Evolutionary conservation across 257 asterid species (phyloP).

Genomic region (Fraxinus quadrangulata): DNA sequence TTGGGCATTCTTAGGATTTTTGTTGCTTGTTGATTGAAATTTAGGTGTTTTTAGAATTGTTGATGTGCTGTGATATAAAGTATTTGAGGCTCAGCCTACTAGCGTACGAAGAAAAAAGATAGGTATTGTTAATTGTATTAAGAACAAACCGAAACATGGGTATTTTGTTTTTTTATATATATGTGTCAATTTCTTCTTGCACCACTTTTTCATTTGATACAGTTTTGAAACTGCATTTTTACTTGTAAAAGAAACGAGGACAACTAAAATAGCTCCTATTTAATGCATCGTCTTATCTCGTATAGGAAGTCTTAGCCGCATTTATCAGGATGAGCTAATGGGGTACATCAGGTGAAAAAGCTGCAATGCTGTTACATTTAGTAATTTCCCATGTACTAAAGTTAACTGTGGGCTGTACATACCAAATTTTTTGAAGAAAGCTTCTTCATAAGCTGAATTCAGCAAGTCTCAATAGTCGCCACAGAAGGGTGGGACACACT

Average conservation of each 20-base stretch:
- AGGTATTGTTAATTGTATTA: not conserved
- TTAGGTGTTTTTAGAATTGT: not conserved
- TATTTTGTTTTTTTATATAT: not conserved
- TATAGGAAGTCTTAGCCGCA: slow-evolving; percentile 11
- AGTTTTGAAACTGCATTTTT: not conserved
- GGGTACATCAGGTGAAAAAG: not conserved
- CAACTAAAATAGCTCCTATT: slow-evolving; percentile 1
- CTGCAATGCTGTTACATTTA: not conserved
- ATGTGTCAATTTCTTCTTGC: too few relatives aligned
- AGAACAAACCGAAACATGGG: not conserved
- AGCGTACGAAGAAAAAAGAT: not conserved
- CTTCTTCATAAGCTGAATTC: too few relatives aligned
- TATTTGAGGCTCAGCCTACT: not conserved
- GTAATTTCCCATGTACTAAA: too few relatives aligned
- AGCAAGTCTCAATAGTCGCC: too few relatives aligned
- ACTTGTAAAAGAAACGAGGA: not conserved
- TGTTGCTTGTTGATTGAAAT: not conserved
- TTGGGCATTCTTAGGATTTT: not conserved
- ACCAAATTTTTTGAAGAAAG: too few relatives aligned
- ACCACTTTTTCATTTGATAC: too few relatives aligned
- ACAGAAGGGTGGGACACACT: too few relatives aligned
- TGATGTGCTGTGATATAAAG: not conserved
- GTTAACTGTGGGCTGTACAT: too few relatives aligned
- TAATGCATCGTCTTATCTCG: slow-evolving; percentile 7
- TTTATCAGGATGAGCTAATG: not conserved